These are phyloP conservation scores for Pleurotus cornucopiae DNA, from an alignment of 768 basidiomycete species.

Conservation along the genomic window DNA sequence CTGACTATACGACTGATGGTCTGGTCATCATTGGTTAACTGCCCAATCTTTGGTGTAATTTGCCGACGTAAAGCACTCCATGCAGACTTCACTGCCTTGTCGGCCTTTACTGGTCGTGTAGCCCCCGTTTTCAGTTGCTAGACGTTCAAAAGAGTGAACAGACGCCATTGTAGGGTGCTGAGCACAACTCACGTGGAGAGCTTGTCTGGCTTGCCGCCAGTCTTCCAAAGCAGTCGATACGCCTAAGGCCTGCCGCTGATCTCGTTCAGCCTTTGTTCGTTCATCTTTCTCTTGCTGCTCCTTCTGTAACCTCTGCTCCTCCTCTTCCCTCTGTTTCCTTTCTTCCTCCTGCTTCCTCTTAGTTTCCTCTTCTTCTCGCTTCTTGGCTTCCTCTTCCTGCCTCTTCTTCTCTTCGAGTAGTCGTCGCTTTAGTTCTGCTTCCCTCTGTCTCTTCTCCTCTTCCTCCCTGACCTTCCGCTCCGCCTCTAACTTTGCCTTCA, in stretches of 20 bases:
- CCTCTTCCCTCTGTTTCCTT: slow-evolving; percentile 31
- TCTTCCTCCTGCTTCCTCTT: slow-evolving; percentile 37
- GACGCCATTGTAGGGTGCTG: neutral
- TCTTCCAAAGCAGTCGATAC: slow-evolving; percentile 57
- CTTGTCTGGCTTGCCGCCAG: slow-evolving; percentile 54
- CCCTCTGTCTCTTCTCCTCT: slow-evolving; percentile 38
- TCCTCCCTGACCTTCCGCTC: slow-evolving; percentile 50
- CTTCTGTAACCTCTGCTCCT: slow-evolving; percentile 30
- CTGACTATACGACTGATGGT: slow-evolving; percentile 61
- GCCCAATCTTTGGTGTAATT: slow-evolving; percentile 85
- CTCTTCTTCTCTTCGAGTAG: slow-evolving; percentile 37
- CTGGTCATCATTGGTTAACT: slow-evolving; percentile 67
- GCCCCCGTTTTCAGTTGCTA: slow-evolving; percentile 63
- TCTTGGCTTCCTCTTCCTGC: slow-evolving; percentile 45
- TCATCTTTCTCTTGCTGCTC: slow-evolving; percentile 27
- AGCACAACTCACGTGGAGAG: slow-evolving; percentile 42
- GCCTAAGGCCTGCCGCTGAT: slow-evolving; percentile 40
- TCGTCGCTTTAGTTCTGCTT: slow-evolving; percentile 41
- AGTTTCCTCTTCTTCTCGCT: slow-evolving; percentile 36
- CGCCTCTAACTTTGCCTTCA: slow-evolving; percentile 45
- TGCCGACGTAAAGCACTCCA: slow-evolving; percentile 71
- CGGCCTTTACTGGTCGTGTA: slow-evolving; percentile 59
- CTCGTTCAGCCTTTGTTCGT: slow-evolving; percentile 30
- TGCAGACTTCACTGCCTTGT: slow-evolving; percentile 47
- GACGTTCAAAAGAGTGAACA: slow-evolving; percentile 6